Percentiles rank a stretch among this genome's conserved stretches.
Conservation (phyloP, 2,329 filamentous ascomycete species). For the Colletotrichum sp. region DNA sequence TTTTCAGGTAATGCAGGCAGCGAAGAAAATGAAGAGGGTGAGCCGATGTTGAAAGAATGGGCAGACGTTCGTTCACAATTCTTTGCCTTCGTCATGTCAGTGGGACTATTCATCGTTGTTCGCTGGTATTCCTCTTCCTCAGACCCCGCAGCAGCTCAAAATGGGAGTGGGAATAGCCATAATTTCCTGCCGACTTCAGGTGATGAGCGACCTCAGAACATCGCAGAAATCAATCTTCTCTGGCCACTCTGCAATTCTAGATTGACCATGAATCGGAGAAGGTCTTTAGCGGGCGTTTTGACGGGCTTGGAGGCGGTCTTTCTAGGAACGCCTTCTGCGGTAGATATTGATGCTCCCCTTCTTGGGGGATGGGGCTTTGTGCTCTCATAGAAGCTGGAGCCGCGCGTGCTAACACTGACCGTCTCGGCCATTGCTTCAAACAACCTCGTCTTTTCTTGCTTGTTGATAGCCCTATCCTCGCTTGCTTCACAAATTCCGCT, state of each 20-base stretch:
- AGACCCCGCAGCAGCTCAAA: neutral
- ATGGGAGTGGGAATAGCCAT: neutral
- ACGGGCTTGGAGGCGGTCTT: constrained; percentile 37
- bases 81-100: neutral
- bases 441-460: no score
- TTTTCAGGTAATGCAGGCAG: neutral
- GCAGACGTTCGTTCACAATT: neutral
- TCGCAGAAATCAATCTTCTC: no score
- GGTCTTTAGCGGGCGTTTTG: constrained; percentile 35
- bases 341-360: constrained; percentile 31
- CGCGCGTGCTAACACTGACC: constrained; percentile 29
- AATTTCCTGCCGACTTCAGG: neutral
- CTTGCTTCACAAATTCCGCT: no score
- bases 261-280: constrained; percentile 57
- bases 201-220: neutral
- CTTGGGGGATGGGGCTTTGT: constrained; percentile 45
- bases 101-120: neutral
- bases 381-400: constrained; percentile 34
- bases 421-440: no score
- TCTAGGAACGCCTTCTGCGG: constrained; percentile 28
- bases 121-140: neutral
- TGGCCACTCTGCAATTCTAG: constrained; percentile 71
- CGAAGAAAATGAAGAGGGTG: neutral
- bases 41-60: neutral
- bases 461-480: no score